Percentiles rank a stretch among this genome's conserved stretches.
phyloP scores from a whole-genome alignment of 2,329 filamentous ascomycete genomes.

The Neonectria ditissima region DNA sequence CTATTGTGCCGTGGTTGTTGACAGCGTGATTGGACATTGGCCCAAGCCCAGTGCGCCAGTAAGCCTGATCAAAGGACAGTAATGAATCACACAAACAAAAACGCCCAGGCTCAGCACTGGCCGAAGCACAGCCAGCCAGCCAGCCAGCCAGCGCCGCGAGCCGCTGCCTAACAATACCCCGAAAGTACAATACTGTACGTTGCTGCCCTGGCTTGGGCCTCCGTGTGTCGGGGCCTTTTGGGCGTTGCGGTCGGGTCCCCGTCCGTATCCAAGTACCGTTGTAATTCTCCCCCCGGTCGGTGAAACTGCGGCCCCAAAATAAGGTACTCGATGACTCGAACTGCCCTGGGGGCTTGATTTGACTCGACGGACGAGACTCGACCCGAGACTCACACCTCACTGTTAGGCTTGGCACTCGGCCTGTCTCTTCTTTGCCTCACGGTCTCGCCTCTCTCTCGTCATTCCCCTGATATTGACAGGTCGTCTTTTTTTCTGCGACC shows the following conservation, averaged over 20 bases:
- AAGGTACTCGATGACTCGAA: neutral
- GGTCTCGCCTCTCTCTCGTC: slow-evolving; percentile 3
- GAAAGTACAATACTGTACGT: neutral
- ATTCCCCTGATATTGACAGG: slow-evolving; percentile 25
- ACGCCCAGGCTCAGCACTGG: neutral
- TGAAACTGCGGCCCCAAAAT: neutral
- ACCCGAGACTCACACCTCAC: neutral
- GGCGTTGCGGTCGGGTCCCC: neutral
- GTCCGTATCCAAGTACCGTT: neutral
- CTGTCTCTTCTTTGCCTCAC: slow-evolving; percentile 9
- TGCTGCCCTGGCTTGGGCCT: neutral
- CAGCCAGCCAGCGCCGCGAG: too few relatives aligned
- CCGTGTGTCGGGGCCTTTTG: neutral
- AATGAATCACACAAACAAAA: neutral
- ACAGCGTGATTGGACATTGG: neutral
- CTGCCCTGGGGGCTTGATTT: neutral
- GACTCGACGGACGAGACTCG: neutral
- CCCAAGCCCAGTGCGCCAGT: neutral
- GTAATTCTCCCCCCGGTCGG: neutral
- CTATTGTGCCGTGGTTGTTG: neutral
- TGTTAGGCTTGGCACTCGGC: neutral
- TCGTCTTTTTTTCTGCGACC: slow-evolving; percentile 6
- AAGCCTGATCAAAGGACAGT: neutral
- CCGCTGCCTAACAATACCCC: neutral
- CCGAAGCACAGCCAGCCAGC: neutral